Base-by-base conservation (phyloP, 2,329 filamentous ascomycete genomes). In the Daldinia eschscholtzii region DNA sequence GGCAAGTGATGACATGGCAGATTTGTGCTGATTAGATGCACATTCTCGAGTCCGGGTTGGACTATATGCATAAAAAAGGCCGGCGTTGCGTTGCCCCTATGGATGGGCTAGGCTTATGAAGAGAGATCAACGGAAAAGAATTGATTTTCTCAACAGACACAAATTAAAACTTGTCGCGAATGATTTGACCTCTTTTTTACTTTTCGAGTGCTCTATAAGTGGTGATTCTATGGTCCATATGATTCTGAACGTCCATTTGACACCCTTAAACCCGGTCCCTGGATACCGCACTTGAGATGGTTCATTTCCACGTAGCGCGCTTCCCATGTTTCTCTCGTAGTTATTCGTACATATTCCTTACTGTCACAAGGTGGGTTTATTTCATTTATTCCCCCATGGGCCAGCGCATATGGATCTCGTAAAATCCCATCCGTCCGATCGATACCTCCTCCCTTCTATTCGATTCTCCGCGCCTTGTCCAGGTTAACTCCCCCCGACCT, bases 1-100 rank as follows among this genome's bases (percentile, higher is more conserved):
- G 52, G 52, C 48, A 65, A 52, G 42, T 59, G 52, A 64, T 71
- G 61, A 70, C 60, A 68, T 58, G 61, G 70, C 71, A 72, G 68
- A 69, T 73, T 73, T 61, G 66, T 39, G 69, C 72, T 67, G 68
- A 73, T 68, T 60, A 61, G 56, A 67, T 61, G 73, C 67, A 68
- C 73, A 66, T 69, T 37, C 68, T 70, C 68, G 71, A 74, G 68
- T 72, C 39, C 57, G 7, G 70, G 74, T 75, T 72, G 70, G 73
- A 72, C 72, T 52, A 73, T 74, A 61, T 76, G 78, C 77, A 79
- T 79, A 35, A 77, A 66, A 77, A 65, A 74, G 71, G 74, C 75
- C 69, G 78, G 78, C 78, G 78, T 79, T 79, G 70, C 72, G 75
- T 77, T 79, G 71, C 72, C 74, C 41, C 13, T 20, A 76, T 74